Conservation (phyloP, 352 stramenopile genomes). For the Globisporangium okanoganense region DNA sequence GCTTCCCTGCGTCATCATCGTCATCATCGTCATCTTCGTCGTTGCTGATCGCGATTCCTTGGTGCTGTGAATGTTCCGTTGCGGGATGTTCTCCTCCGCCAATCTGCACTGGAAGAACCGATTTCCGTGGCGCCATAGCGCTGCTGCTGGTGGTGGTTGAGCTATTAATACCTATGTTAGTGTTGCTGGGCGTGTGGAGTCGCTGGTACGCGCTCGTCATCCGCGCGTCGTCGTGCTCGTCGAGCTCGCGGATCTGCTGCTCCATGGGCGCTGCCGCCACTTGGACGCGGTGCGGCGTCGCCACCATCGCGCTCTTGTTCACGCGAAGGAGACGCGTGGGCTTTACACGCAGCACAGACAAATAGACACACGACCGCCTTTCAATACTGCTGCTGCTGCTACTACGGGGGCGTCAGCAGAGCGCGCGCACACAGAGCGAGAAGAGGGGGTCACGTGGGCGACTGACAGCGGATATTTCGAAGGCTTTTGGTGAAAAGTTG, state of each 20-base stretch:
- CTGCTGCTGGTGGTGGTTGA: neutral
- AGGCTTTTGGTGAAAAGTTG: too few relatives aligned
- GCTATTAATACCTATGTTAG: neutral
- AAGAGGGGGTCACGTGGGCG: too few relatives aligned
- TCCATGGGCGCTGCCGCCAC: constrained; percentile 19
- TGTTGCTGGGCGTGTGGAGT: constrained; percentile 14
- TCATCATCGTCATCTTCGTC: neutral
- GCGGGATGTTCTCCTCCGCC: neutral
- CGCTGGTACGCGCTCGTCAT: constrained; percentile 13
- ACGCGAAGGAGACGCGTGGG: too few relatives aligned
- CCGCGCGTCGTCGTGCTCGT: neutral
- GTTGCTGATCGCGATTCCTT: constrained; percentile 7
- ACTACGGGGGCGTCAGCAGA: too few relatives aligned
- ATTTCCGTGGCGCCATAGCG: neutral
- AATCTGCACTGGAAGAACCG: neutral
- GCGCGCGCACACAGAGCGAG: too few relatives aligned
- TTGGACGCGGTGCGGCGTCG: constrained; percentile 13
- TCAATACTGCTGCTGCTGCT: too few relatives aligned
- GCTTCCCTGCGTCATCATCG: neutral
- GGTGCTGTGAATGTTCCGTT: neutral
- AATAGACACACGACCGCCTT: too few relatives aligned
- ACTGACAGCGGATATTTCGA: too few relatives aligned
- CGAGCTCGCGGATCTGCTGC: constrained; percentile 20
- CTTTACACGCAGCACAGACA: too few relatives aligned
- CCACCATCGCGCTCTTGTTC: constrained; percentile 7